Conservation (phyloP, 2,329 filamentous ascomycete species). For the Alternaria angustiovoidea region DNA sequence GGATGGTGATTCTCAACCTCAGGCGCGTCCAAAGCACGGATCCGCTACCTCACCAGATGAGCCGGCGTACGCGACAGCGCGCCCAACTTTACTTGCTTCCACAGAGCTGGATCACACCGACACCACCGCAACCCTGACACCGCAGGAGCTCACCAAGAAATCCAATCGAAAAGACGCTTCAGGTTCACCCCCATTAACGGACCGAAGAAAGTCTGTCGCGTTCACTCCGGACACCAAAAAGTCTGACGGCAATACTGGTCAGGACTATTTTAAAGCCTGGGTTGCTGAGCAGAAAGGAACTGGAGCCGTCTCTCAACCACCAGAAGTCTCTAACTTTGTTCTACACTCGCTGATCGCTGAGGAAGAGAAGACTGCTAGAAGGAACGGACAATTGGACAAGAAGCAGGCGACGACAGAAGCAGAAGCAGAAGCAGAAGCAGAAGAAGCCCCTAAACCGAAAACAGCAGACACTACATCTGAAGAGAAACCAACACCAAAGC, state of each 20-base stretch:
- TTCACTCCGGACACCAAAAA: constrained; percentile 71
- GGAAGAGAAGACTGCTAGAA: constrained; percentile 25
- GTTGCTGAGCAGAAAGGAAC: constrained; percentile 44
- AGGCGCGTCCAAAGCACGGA: constrained; percentile 15
- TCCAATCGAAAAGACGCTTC: constrained; percentile 27
- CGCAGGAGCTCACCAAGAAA: constrained; percentile 24
- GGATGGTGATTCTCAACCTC: constrained; percentile 10
- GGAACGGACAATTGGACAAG: constrained; percentile 25
- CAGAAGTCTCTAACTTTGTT: constrained; percentile 37
- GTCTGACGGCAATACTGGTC: constrained; percentile 63
- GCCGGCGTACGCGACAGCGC: constrained; percentile 14
- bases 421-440: constrained; percentile 2
- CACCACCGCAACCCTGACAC: constrained; percentile 22
- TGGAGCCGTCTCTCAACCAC: constrained; percentile 29
- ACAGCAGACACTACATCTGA: constrained; percentile 3
- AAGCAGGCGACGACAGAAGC: constrained; percentile 17
- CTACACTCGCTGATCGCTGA: constrained; percentile 29
- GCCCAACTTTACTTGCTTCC: constrained; percentile 40
- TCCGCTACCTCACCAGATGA: constrained; percentile 36
- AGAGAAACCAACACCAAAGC: constrained; percentile 1
- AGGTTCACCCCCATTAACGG: constrained; percentile 36
- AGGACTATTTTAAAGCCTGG: constrained; percentile 63
- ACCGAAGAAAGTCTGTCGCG: constrained; percentile 66
- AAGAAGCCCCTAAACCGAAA: constrained; percentile 7
- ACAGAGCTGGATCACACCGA: constrained; percentile 35